These are phyloP conservation scores for Teratosphaeria gauchensis DNA, from an alignment of 2,329 filamentous ascomycete genomes.

Conservation along the genomic window DNA sequence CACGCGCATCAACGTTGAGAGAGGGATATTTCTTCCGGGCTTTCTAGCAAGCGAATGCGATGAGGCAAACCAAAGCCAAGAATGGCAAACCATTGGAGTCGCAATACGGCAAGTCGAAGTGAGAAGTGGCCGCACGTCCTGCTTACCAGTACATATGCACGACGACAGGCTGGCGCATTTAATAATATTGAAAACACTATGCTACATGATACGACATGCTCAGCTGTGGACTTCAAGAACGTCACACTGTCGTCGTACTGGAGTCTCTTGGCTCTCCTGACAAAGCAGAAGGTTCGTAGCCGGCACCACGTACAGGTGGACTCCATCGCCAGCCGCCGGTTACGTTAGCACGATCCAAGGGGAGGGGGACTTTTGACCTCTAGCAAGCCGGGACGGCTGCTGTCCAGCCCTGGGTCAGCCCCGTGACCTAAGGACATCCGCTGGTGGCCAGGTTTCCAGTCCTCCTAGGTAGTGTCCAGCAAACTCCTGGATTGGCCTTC, in stretches of 20 bases:
- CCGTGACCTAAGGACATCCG: too few species aligned
- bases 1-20: too few species aligned
- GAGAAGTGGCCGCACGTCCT: too few species aligned
- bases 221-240: background rate
- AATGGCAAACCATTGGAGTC: too few species aligned
- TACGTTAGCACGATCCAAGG: background rate
- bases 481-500: background rate
- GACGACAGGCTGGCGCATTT: too few species aligned
- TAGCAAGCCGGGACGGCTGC: background rate
- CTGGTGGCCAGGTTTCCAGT: background rate
- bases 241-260: background rate
- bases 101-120: too few species aligned
- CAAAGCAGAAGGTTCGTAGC: background rate
- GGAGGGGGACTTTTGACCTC: background rate
- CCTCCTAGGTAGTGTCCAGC: background rate
- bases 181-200: too few species aligned
- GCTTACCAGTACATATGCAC: too few species aligned
- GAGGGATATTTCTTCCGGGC: too few species aligned
- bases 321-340: background rate
- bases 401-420: background rate
- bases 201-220: background rate
- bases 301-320: background rate
- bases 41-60: too few species aligned
- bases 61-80: too few species aligned
- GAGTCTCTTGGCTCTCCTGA: background rate